Percentiles rank a stretch among this genome's conserved stretches.
Evolutionary conservation across 805 yeast species (phyloP).

Genomic region (Saccharomycopsis schoenii): DNA sequence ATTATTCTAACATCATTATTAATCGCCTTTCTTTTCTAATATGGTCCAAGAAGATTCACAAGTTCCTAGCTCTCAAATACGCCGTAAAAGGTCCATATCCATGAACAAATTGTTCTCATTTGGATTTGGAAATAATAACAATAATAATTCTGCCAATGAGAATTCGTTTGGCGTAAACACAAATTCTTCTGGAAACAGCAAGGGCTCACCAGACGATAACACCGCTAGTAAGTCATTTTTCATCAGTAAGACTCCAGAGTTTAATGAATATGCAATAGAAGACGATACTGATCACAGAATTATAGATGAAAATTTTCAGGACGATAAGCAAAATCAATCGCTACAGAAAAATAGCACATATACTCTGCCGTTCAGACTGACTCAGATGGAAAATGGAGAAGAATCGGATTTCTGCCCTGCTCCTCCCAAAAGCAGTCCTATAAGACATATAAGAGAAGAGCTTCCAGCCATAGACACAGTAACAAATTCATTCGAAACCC

Average conservation of each 20-base stretch:
- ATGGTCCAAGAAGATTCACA: background rate
- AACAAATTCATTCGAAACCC: background rate
- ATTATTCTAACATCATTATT: background rate
- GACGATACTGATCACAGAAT: background rate
- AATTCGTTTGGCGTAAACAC: background rate
- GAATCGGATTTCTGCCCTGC: background rate
- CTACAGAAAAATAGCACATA: background rate
- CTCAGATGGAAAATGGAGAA: background rate
- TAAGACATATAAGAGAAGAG: background rate
- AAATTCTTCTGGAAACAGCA: slow-evolving; percentile 5
- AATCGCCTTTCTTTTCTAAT: background rate
- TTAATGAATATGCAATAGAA: background rate
- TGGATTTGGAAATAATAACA: slow-evolving; percentile 21
- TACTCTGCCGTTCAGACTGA: background rate
- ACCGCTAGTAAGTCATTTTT: slow-evolving; percentile 2
- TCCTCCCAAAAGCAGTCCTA: background rate
- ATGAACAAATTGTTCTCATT: slow-evolving; percentile 32
- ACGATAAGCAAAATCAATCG: background rate
- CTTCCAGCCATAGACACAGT: background rate
- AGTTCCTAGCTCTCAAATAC: background rate
- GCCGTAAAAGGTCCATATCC: slow-evolving; percentile 33
- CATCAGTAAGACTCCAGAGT: slow-evolving; percentile 4
- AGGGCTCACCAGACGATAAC: slow-evolving; percentile 12
- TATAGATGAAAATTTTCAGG: background rate
- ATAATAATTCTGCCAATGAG: background rate